Percentiles rank a stretch among this genome's conserved stretches.
These are phyloP conservation scores for Dichotomopilus funicola DNA, from an alignment of 2,329 filamentous ascomycete genomes.

Conservation along the genomic window DNA sequence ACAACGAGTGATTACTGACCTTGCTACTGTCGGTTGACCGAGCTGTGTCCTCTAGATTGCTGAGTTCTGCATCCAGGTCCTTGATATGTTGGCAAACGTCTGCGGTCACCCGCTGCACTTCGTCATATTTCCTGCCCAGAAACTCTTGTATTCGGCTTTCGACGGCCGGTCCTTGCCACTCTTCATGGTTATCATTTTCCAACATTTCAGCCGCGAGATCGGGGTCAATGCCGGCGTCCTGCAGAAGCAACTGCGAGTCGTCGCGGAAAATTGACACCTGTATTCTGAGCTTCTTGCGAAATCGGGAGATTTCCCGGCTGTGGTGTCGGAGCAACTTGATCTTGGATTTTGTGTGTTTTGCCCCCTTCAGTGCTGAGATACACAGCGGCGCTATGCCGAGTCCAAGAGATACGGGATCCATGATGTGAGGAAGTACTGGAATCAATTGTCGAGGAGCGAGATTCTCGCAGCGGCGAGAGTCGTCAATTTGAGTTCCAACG, in stretches of 20 bases:
- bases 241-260: not conserved
- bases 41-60: not conserved
- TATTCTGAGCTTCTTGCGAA: not conserved
- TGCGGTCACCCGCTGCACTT: not conserved
- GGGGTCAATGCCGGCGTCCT: not conserved
- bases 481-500: too few relatives aligned
- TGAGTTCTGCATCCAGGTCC: not conserved
- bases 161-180: not conserved
- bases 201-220: not conserved
- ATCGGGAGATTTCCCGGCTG: not conserved
- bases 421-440: not conserved
- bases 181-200: not conserved
- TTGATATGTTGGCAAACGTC: not conserved
- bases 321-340: not conserved
- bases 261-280: not conserved
- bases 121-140: not conserved
- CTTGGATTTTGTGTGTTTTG: conserved; percentile 1
- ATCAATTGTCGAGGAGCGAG: not conserved
- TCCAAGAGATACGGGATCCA: not conserved
- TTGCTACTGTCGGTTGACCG: not conserved
- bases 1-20: not conserved
- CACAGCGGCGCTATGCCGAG: conserved; percentile 1
- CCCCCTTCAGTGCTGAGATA: not conserved
- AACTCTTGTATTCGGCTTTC: not conserved
- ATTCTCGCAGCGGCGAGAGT: not conserved